Percentiles rank a stretch among this genome's conserved stretches.
These are phyloP conservation scores for Kwoniella shandongensis DNA, from an alignment of 768 basidiomycete species.

Conservation along the genomic window DNA sequence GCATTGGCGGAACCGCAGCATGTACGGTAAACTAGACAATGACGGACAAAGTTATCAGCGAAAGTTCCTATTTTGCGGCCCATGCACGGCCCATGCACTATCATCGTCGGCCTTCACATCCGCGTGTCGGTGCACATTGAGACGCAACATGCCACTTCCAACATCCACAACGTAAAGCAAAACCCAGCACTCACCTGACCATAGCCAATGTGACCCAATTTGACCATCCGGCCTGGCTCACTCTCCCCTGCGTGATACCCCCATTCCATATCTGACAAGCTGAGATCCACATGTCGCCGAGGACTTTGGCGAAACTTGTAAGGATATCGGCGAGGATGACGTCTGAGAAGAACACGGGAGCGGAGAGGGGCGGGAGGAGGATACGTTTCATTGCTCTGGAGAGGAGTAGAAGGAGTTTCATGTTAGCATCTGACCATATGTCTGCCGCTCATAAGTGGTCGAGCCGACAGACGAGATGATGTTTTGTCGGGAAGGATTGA, in stretches of 20 bases:
- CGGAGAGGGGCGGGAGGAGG: slow-evolving; percentile 63
- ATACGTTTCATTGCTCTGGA: slow-evolving; percentile 73
- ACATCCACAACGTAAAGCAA: too few species aligned
- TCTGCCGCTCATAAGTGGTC: too few species aligned
- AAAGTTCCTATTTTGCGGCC: too few species aligned
- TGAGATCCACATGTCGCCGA: slow-evolving; percentile 91
- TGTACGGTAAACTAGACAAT: slow-evolving; percentile 85
- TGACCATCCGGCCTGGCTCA: slow-evolving; percentile 64
- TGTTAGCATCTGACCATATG: too few species aligned
- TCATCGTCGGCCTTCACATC: too few species aligned
- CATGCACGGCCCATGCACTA: too few species aligned
- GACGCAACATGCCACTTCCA: too few species aligned
- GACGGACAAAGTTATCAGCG: too few species aligned
- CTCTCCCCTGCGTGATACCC: slow-evolving; percentile 68
- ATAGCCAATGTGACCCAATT: slow-evolving; percentile 77
- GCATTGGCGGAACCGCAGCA: slow-evolving; percentile 92
- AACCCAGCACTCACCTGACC: slow-evolving; percentile 69
- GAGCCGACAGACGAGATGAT: not conserved
- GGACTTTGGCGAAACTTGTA: slow-evolving; percentile 94
- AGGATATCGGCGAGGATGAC: slow-evolving; percentile 92
- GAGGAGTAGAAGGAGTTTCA: too few species aligned
- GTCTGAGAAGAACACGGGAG: slow-evolving; percentile 80
- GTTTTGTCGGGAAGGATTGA: not conserved
- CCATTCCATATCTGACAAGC: slow-evolving; percentile 81
- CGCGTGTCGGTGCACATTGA: too few species aligned